Conservation (phyloP, 495 filamentous ascomycete species). For the Daldinia concentrica region DNA sequence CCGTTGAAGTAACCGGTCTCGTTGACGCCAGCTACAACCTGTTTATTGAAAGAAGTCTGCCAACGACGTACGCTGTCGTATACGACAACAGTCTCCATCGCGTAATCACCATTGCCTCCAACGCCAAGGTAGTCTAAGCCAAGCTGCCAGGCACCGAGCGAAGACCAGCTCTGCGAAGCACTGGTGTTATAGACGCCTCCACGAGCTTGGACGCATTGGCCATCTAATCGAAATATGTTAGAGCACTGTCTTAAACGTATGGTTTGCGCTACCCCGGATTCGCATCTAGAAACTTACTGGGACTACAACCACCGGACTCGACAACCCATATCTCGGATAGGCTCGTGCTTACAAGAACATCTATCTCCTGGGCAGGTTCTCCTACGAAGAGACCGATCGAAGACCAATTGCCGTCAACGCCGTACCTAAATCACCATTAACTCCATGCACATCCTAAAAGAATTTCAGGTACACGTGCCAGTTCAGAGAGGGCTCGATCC, state of each 20-base stretch:
- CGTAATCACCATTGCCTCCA: constrained; percentile 65
- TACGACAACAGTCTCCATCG: constrained; percentile 63
- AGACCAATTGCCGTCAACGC: constrained; percentile 63
- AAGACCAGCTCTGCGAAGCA: constrained; percentile 65
- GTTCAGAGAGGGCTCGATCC: constrained; percentile 55
- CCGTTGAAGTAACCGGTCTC: constrained; percentile 66
- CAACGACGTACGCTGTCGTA: constrained; percentile 52
- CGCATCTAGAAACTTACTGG: constrained; percentile 46
- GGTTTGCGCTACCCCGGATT: constrained; percentile 1
- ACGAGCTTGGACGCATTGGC: constrained; percentile 54
- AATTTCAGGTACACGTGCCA: constrained; percentile 49
- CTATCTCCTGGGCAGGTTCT: constrained; percentile 63
- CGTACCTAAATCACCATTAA: constrained; percentile 53
- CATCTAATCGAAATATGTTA: constrained; percentile 46
- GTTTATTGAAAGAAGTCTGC: constrained; percentile 57
- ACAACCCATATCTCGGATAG: constrained; percentile 68
- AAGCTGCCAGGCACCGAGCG: constrained; percentile 63
- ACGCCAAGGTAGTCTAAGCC: constrained; percentile 63
- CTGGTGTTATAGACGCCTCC: constrained; percentile 63
- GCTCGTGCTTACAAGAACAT: constrained; percentile 65
- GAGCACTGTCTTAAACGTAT: constrained; percentile 2
- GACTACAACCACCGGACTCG: constrained; percentile 58
- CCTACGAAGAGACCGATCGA: constrained; percentile 65
- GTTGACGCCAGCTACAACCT: constrained; percentile 63
- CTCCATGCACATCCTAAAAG: constrained; percentile 18